Evolutionary conservation across 257 asterid species (phyloP).

Genomic region (Solanum sejunctum): DNA sequence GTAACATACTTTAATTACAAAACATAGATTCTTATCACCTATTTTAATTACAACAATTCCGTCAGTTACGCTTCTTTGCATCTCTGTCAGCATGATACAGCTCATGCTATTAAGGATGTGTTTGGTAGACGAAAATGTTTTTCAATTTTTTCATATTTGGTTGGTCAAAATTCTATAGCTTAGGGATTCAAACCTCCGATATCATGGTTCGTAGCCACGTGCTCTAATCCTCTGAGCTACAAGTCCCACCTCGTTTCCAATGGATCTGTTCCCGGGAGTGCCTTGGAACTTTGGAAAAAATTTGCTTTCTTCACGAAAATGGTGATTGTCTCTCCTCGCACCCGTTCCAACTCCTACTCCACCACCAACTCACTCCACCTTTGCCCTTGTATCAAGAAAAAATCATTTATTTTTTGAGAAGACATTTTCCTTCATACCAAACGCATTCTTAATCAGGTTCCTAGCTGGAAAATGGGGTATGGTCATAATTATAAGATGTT

Average conservation of each 20-base stretch:
- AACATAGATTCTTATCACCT: background rate
- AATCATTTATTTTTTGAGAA: rapidly evolving
- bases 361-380: background rate
- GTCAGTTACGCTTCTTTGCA: background rate
- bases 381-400: background rate
- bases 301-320: no score
- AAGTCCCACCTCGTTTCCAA: no score
- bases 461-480: background rate
- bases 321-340: background rate
- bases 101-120: background rate
- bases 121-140: background rate
- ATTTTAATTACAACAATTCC: background rate
- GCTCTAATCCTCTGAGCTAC: no score
- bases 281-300: no score
- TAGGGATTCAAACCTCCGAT: no score
- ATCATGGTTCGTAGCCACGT: no score
- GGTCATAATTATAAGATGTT: background rate
- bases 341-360: background rate
- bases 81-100: background rate
- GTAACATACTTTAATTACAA: background rate
- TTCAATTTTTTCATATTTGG: background rate
- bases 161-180: background rate
- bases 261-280: no score
- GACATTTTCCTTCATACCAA: background rate
- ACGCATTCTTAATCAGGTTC: background rate